Evolutionary conservation across 2,329 filamentous ascomycete species (phyloP).

Genomic region (Lizonia empirigonia): DNA sequence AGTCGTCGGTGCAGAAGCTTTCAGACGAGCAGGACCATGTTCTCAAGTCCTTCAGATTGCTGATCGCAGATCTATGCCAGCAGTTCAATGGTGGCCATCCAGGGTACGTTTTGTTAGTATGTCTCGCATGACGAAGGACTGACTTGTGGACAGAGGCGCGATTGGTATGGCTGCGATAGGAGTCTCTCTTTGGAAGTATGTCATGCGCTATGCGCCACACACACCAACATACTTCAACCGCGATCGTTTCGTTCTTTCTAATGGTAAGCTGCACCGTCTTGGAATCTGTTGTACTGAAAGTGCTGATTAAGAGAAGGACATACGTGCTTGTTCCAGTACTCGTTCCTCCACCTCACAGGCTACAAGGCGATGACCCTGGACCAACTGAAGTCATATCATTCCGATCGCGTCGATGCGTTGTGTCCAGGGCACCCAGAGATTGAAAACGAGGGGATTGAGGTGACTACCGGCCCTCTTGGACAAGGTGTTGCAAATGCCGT

Average conservation of each 20-base stretch:
- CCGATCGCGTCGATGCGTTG: conserved; percentile 54
- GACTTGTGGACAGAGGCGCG: conserved; percentile 51
- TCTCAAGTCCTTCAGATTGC: conserved; percentile 63
- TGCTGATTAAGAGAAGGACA: conserved; percentile 48
- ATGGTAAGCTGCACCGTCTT: conserved; percentile 47
- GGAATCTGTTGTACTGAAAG: no score
- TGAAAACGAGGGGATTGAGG: conserved; percentile 62
- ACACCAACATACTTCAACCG: conserved; percentile 64
- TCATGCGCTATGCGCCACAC: conserved; percentile 64
- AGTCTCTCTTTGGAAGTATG: conserved; percentile 65
- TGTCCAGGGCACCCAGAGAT: conserved; percentile 64
- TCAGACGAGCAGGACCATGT: conserved; percentile 56
- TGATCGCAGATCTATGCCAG: conserved; percentile 72
- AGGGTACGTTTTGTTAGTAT: conserved; percentile 54
- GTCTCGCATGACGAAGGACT: neutral
- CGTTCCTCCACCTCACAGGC: conserved; percentile 59
- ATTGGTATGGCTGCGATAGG: conserved; percentile 68
- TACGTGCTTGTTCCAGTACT: conserved; percentile 61
- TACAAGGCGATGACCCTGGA: conserved; percentile 63
- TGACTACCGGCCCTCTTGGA: conserved; percentile 64
- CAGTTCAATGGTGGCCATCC: conserved; percentile 74
- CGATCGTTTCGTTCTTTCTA: conserved; percentile 67
- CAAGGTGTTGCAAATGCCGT: conserved; percentile 67
- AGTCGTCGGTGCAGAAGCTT: conserved; percentile 23
- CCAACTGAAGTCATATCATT: conserved; percentile 63